Conservation (phyloP, 352 stramenopile genomes). For the Aphanomyces cochlioides region DNA sequence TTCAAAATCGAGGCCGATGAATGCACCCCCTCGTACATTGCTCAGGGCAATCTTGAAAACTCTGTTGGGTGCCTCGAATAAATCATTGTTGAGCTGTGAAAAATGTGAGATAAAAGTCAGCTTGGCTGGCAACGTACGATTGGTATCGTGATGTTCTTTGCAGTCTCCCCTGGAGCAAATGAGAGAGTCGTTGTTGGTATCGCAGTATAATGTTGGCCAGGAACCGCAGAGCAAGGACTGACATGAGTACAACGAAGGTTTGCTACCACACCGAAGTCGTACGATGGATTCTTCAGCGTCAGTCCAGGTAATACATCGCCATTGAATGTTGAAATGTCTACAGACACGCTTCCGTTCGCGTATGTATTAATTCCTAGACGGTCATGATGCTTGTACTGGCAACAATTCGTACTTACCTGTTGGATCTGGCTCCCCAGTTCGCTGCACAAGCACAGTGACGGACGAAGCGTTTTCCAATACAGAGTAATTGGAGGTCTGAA, state of each 20-base stretch:
- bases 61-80: slow-evolving; percentile 57
- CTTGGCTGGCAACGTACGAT: slow-evolving; percentile 34
- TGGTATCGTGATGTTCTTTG: slow-evolving; percentile 44
- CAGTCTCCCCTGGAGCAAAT: slow-evolving; percentile 49
- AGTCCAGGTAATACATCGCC: slow-evolving; percentile 50
- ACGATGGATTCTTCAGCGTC: slow-evolving; percentile 44
- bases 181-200: slow-evolving; percentile 43
- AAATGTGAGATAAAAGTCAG: neutral
- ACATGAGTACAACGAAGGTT: slow-evolving; percentile 52
- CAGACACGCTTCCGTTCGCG: slow-evolving; percentile 46
- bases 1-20: slow-evolving; percentile 59
- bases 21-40: slow-evolving; percentile 48
- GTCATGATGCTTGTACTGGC: neutral
- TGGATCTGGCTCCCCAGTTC: slow-evolving; percentile 45
- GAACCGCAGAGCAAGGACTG: slow-evolving; percentile 56
- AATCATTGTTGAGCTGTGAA: slow-evolving; percentile 40
- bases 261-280: slow-evolving; percentile 55
- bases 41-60: slow-evolving; percentile 61
- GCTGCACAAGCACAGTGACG: slow-evolving; percentile 47
- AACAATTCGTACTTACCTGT: slow-evolving; percentile 26
- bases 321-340: slow-evolving; percentile 58
- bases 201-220: slow-evolving; percentile 46
- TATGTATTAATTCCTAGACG: slow-evolving; percentile 50
- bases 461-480: slow-evolving; percentile 51
- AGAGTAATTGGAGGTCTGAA: slow-evolving; percentile 50